phyloP scores from a whole-genome alignment of 1,284 basidiomycete species.

The Ganoderma multipileum region DNA sequence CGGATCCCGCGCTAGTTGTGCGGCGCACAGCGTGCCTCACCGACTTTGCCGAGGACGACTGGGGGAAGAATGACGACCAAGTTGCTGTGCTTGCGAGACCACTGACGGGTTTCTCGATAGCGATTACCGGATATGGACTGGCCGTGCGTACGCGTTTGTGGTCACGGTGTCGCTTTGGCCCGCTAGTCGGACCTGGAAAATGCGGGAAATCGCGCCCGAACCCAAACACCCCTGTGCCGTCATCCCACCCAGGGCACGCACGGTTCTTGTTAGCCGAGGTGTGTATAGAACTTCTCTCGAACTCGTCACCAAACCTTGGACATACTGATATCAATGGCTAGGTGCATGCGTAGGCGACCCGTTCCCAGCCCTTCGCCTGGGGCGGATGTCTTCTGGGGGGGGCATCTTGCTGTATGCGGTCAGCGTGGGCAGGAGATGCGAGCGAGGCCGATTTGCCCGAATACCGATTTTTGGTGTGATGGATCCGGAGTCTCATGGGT shows the following conservation, averaged over 20 bases:
- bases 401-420: neutral
- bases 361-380: neutral
- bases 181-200: conserved; percentile 5
- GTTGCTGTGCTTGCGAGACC: neutral
- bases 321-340: neutral
- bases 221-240: conserved; percentile 1
- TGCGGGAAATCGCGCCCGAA: neutral
- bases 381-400: neutral
- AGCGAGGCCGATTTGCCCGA: conserved; percentile 2
- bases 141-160: neutral
- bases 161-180: neutral
- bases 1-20: neutral
- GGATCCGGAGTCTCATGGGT: neutral
- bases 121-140: neutral
- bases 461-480: neutral
- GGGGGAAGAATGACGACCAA: neutral
- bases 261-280: conserved; percentile 1
- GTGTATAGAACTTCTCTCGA: neutral
- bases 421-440: neutral
- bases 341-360: neutral
- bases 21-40: neutral
- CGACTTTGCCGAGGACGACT: conserved; percentile 1
- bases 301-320: neutral
- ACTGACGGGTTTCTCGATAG: neutral
- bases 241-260: neutral